Evolutionary conservation across 2,329 filamentous ascomycete species (phyloP).

Genomic region (Colletotrichum noveboracense): DNA sequence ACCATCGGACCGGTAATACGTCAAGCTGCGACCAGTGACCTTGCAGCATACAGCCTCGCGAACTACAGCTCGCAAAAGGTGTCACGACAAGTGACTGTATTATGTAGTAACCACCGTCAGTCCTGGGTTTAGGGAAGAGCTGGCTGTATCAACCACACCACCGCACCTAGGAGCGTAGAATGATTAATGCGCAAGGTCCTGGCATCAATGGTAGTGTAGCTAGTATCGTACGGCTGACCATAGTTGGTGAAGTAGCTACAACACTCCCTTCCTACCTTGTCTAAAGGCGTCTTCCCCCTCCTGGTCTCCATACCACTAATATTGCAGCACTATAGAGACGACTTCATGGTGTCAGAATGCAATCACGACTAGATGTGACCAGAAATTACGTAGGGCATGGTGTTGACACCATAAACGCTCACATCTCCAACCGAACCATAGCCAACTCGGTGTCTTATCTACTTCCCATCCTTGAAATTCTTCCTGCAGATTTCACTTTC

Average conservation of each 20-base stretch:
- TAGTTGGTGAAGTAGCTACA: too few species aligned
- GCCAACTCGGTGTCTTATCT: not conserved
- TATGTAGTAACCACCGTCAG: not conserved
- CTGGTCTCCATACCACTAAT: not conserved
- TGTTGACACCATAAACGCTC: not conserved
- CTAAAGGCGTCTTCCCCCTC: not conserved
- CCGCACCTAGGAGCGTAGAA: not conserved
- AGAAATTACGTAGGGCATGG: not conserved
- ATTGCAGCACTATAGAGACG: not conserved
- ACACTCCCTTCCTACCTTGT: fast-evolving
- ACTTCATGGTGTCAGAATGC: not conserved
- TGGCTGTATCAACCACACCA: not conserved
- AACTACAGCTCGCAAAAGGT: not conserved
- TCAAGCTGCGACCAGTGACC: not conserved
- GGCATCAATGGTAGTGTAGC: not conserved
- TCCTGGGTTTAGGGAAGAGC: not conserved
- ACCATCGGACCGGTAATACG: not conserved
- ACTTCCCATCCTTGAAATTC: not conserved
- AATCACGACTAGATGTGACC: not conserved
- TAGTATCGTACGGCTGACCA: not conserved
- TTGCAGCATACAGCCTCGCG: not conserved
- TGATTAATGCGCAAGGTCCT: not conserved
- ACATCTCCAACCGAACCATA: not conserved
- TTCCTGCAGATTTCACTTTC: not conserved
- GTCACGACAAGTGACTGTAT: not conserved